Percentiles rank a stretch among this genome's conserved stretches.
These are phyloP conservation scores for Plenodomus tracheiphilus DNA, from an alignment of 2,329 filamentous ascomycete genomes.

Conservation along the genomic window DNA sequence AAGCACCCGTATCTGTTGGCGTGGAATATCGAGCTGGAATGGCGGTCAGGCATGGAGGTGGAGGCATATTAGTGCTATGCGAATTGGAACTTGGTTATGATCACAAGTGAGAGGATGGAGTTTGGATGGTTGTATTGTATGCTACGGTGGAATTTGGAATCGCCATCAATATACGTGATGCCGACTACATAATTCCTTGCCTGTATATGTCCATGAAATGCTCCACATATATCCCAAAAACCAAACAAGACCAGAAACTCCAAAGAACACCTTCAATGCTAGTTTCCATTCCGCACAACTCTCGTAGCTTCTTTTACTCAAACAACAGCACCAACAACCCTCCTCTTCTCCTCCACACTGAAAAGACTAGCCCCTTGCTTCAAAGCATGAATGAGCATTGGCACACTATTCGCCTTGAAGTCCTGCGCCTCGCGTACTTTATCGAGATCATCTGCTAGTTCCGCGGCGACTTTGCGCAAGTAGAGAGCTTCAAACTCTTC, in stretches of 20 bases:
- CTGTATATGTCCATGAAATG: too few species aligned
- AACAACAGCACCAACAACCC: constrained; percentile 36
- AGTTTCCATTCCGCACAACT: too few species aligned
- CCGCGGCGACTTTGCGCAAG: constrained; percentile 68
- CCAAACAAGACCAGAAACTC: too few species aligned
- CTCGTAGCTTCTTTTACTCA: background rate
- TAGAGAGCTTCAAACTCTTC: constrained; percentile 66
- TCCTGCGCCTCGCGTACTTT: constrained; percentile 69
- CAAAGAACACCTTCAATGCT: background rate
- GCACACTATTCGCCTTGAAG: constrained; percentile 66
- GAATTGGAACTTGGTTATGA: too few species aligned
- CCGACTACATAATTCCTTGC: too few species aligned
- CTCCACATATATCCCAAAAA: too few species aligned
- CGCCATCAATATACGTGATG: background rate
- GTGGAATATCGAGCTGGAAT: constrained; percentile 90
- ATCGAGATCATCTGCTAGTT: constrained; percentile 75
- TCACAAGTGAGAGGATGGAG: too few species aligned
- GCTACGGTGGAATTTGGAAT: too few species aligned
- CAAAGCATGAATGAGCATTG: constrained; percentile 68
- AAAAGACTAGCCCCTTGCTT: constrained; percentile 70
- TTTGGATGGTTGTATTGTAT: too few species aligned
- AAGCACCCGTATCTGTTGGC: constrained; percentile 87
- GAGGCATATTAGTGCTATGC: constrained; percentile 22
- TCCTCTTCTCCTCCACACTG: constrained; percentile 55
- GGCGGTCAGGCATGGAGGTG: constrained; percentile 61